Percentiles rank a stretch among this genome's conserved stretches.
Conservation (phyloP, 2,329 filamentous ascomycete genomes). For the Pseudogymnoascus sp. region DNA sequence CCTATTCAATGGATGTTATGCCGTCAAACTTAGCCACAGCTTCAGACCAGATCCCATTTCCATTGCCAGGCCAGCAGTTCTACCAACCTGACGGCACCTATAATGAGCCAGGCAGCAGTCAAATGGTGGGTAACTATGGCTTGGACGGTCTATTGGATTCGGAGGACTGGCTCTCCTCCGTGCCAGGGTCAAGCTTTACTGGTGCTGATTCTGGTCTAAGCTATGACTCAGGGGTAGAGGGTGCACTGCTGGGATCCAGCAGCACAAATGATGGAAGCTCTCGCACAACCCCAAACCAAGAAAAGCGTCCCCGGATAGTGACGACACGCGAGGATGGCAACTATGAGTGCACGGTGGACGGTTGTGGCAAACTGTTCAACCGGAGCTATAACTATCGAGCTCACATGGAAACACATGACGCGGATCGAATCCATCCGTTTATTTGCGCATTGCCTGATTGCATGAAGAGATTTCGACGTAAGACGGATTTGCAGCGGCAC, state of each 20-base stretch:
- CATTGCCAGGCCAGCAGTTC: background rate
- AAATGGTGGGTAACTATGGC: background rate
- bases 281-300: background rate
- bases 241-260: background rate
- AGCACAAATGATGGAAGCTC: background rate
- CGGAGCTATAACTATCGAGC: constrained; percentile 81
- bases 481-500: constrained; percentile 64
- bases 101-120: background rate
- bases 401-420: constrained; percentile 77
- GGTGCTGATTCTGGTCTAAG: background rate
- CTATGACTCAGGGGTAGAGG: background rate
- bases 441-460: constrained; percentile 59
- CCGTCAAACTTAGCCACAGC: background rate
- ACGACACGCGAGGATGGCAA: background rate
- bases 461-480: constrained; percentile 69
- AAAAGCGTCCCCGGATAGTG: background rate
- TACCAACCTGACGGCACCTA: background rate
- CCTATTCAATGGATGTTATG: background rate
- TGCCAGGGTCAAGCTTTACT: background rate
- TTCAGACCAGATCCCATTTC: background rate
- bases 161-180: background rate
- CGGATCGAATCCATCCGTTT: constrained; percentile 62
- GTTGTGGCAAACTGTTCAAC: constrained; percentile 73
- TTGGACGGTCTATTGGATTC: background rate
- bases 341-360: constrained; percentile 48